A percentile compares a stretch with the other conserved stretches of the same genome.
Evolutionary conservation across 2,329 filamentous ascomycete genomes (phyloP).

Genomic region (Zymoseptoria crescenta): DNA sequence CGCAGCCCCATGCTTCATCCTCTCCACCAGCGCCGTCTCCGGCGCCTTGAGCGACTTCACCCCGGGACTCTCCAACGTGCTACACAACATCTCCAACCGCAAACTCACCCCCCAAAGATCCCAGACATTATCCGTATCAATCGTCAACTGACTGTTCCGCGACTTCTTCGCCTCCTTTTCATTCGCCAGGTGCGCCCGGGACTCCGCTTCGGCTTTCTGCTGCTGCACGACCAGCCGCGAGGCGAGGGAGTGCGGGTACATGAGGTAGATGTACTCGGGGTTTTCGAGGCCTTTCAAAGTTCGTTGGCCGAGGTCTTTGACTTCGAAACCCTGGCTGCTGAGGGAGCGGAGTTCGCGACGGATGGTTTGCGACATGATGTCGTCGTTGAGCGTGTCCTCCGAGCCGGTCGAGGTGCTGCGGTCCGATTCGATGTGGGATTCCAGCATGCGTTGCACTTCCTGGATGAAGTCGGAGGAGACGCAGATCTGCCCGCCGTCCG

Average conservation of each 20-base stretch:
- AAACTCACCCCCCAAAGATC: slow-evolving; percentile 81
- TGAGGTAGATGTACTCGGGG: slow-evolving; percentile 87
- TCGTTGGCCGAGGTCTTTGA: slow-evolving; percentile 90
- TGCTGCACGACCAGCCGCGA: slow-evolving; percentile 69
- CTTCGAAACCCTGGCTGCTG: slow-evolving; percentile 86
- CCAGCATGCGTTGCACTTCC: slow-evolving; percentile 84
- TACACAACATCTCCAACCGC: slow-evolving; percentile 87
- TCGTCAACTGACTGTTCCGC: slow-evolving; percentile 58
- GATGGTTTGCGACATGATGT: slow-evolving; percentile 66
- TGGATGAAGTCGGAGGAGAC: slow-evolving; percentile 96
- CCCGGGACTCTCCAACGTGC: slow-evolving; percentile 66
- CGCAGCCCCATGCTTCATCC: slow-evolving; percentile 50
- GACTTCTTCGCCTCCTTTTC: slow-evolving; percentile 45
- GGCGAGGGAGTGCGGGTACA: slow-evolving; percentile 83
- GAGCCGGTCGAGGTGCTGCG: slow-evolving; percentile 59
- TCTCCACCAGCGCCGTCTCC: slow-evolving; percentile 74
- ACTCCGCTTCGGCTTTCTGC: slow-evolving; percentile 39
- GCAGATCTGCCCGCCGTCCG: slow-evolving; percentile 93
- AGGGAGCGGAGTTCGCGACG: slow-evolving; percentile 80
- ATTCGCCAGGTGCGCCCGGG: slow-evolving; percentile 21
- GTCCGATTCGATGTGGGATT: slow-evolving; percentile 81
- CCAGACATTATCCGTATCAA: slow-evolving; percentile 83
- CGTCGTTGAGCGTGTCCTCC: slow-evolving; percentile 69
- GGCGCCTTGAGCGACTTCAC: slow-evolving; percentile 62
- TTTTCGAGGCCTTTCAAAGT: slow-evolving; percentile 97